A percentile compares a stretch with the other conserved stretches of the same genome.
phyloP scores from a whole-genome alignment of 257 asterid genomes.

The Rubia yunnanensis region DNA sequence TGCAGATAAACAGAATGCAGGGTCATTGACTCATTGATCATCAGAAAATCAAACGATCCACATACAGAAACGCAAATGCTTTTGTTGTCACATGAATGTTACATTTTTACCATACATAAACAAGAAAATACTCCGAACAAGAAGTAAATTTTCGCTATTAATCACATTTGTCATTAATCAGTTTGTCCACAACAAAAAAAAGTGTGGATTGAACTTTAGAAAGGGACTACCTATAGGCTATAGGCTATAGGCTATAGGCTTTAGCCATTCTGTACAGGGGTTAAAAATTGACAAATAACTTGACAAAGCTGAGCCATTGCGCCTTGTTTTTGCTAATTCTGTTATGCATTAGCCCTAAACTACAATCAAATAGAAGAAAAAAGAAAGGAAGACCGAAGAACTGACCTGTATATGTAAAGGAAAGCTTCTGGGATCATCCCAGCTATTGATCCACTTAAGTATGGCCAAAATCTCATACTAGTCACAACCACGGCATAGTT shows the following conservation, averaged over 20 bases:
- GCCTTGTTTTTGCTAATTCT: no score
- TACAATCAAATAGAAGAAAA: neutral
- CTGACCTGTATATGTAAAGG: constrained; percentile 79
- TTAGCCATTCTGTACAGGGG: neutral
- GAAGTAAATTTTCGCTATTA: neutral
- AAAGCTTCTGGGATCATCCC: constrained; percentile 97
- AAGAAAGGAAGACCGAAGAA: neutral
- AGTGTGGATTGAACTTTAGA: neutral
- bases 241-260: no score
- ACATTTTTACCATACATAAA: neutral
- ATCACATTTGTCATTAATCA: neutral
- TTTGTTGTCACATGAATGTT: neutral
- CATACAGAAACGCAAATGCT: neutral
- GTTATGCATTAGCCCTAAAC: neutral
- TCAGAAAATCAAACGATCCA: neutral
- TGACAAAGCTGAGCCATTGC: neutral
- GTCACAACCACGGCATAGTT: constrained; percentile 84
- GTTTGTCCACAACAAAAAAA: neutral
- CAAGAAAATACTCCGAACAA: neutral
- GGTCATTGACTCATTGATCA: neutral
- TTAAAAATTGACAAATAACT: neutral
- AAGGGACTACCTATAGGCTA: neutral
- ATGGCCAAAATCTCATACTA: constrained; percentile 85
- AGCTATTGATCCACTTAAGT: constrained; percentile 67
- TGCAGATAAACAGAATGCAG: constrained; percentile 29